These are phyloP conservation scores for Fraxinus ornus DNA, from an alignment of 305 asterid genomes.

Conservation along the genomic window DNA sequence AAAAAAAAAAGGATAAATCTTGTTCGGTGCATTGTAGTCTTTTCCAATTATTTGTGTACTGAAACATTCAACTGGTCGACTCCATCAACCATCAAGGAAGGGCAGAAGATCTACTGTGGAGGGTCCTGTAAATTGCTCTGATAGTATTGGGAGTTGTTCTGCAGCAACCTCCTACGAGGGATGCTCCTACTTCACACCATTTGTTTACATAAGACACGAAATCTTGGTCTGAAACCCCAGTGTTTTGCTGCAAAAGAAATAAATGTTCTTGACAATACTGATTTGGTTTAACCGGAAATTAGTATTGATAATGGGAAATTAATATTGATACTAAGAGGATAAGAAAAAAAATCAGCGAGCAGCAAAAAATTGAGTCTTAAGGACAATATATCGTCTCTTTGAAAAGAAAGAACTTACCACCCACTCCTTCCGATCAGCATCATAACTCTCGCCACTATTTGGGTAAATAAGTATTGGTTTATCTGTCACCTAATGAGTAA, in stretches of 20 bases:
- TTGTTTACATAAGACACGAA: constrained; percentile 72
- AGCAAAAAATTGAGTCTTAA: background rate
- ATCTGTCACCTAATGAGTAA: constrained; percentile 48
- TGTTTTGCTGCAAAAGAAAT: constrained; percentile 57
- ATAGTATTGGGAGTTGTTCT: constrained; percentile 86
- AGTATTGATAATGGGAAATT: background rate
- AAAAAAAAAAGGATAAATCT: background rate
- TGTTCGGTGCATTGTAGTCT: background rate
- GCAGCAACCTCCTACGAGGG: constrained; percentile 94
- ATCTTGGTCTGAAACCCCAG: constrained; percentile 70
- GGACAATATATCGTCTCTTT: background rate
- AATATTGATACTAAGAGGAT: background rate
- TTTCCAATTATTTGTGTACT: background rate
- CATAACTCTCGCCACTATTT: constrained; percentile 90
- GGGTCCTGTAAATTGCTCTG: constrained; percentile 49
- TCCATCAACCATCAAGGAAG: constrained; percentile 16
- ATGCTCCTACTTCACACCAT: constrained; percentile 89
- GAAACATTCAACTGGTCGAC: background rate
- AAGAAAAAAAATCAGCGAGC: background rate
- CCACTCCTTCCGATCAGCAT: constrained; percentile 71
- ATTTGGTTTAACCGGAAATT: background rate
- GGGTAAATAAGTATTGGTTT: constrained; percentile 89
- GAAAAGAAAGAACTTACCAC: constrained; percentile 55
- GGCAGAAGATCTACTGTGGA: constrained; percentile 29
- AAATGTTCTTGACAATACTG: background rate